Evolutionary conservation across 1,139 yeast genomes (phyloP), one percentile per base, ranked within the genome.

Genomic region (Zygoascus hellenicus): DNA sequence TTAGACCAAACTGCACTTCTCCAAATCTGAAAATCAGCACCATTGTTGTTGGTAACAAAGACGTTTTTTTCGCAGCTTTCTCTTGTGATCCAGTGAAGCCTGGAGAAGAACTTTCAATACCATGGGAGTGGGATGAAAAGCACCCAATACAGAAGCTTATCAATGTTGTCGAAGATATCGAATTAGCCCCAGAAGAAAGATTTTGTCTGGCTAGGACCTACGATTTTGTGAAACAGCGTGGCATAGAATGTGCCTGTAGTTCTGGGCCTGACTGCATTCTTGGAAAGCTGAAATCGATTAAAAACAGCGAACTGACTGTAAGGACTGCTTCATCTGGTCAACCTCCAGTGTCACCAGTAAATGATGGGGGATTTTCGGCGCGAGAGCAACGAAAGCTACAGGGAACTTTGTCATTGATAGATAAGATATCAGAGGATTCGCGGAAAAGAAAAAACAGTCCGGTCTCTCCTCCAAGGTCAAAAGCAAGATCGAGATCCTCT

Each of bases 111-210:
- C 67, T 90, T 33, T 75, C 94, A 1, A 67, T 87, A 19, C 78
- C 78, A 1, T 90, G 97, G 97, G 87, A 83, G 53, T 90, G 96
- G 96, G 96, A 89, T 61, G 61, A 66, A 4, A 57, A 67, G 10
- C 96, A 89, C 61, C 96, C 97, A 2, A 84, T 87, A 34, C 68
- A 70, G 48, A 74, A 73, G 54, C 65, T 85, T 50, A 22, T 51
- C 5, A n/a, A 36, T 26, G 7, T 4, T 22, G 50, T 26, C 1
- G 38, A 45, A 17, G 50, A 48, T n/a, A 42, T 36, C 5, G 47
- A 43, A 10, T 51, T 60, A 31, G 45, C 54, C 4, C 47, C 48
- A 7, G 56, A 48, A 11, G 67, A 63, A 33, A 51, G 56, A 17
- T 48, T 44, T 17, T 61, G 59, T 45, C 42, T 62, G 17, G 55